phyloP scores from a whole-genome alignment of 2,329 filamentous ascomycete genomes.

The Daldinia eschscholtzii region DNA sequence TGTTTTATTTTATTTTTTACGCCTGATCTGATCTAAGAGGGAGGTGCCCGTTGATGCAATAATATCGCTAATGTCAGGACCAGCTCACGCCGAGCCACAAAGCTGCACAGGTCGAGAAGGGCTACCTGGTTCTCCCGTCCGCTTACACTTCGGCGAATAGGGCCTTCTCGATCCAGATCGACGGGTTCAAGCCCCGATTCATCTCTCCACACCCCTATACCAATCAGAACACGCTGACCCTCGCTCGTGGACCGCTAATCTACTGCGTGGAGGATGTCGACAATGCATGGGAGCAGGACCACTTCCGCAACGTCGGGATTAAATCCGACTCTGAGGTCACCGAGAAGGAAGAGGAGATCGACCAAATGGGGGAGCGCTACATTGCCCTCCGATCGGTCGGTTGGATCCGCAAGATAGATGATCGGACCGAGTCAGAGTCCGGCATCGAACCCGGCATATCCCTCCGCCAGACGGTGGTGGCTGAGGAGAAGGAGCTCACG shows the following conservation, averaged over 20 bases:
- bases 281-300: constrained; percentile 66
- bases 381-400: constrained; percentile 47
- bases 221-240: constrained; percentile 65
- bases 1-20: no score
- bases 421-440: constrained; percentile 36
- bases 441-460: constrained; percentile 44
- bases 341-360: constrained; percentile 43
- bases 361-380: constrained; percentile 47
- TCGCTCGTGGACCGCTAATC: constrained; percentile 69
- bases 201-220: constrained; percentile 68
- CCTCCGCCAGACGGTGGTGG: constrained; percentile 43
- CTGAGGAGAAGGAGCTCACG: constrained; percentile 53
- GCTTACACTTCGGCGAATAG: constrained; percentile 56
- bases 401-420: constrained; percentile 47
- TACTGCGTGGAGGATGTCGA: constrained; percentile 73
- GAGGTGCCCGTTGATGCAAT: constrained; percentile 17
- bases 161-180: constrained; percentile 59
- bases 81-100: constrained; percentile 55
- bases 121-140: constrained; percentile 63
- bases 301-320: constrained; percentile 63
- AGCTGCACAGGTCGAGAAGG: constrained; percentile 55
- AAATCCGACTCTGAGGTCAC: constrained; percentile 41
- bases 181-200: constrained; percentile 62
- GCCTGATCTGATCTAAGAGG: no score
- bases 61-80: constrained; percentile 37